Evolutionary conservation across 2,329 filamentous ascomycete genomes (phyloP).

Genomic region (Dryadomyces quercivorus): DNA sequence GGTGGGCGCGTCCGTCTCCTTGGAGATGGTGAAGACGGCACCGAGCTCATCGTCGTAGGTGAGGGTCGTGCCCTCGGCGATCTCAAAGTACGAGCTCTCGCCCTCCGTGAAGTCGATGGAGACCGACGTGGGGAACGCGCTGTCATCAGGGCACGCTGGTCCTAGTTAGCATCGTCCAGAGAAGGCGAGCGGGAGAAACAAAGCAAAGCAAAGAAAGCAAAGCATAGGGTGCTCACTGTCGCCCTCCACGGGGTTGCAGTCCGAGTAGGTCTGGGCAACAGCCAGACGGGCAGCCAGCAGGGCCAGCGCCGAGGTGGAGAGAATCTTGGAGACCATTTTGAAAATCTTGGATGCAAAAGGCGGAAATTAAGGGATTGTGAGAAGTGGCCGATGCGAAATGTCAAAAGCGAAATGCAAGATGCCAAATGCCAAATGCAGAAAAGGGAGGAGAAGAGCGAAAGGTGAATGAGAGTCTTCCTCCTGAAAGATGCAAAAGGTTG

Average conservation of each 20-base stretch:
- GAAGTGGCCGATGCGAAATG: neutral
- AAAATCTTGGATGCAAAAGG: neutral
- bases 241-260: constrained; percentile 42
- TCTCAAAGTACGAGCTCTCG: constrained; percentile 41
- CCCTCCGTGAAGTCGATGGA: constrained; percentile 69
- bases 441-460: neutral
- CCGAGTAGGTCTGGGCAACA: constrained; percentile 43
- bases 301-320: constrained; percentile 32
- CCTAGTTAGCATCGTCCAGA: neutral
- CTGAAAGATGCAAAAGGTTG: neutral
- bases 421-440: too few species aligned
- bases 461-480: neutral
- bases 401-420: too few species aligned
- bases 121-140: constrained; percentile 56
- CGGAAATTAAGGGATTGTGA: neutral
- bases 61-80: constrained; percentile 33
- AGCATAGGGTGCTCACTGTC: constrained; percentile 14
- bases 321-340: constrained; percentile 33
- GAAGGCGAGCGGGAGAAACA: too few species aligned
- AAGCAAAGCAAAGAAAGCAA: constrained; percentile 3
- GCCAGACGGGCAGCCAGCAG: constrained; percentile 33
- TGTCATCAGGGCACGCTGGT: constrained; percentile 58
- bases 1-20: constrained; percentile 54
- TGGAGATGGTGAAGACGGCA: constrained; percentile 54
- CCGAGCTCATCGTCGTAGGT: constrained; percentile 33